A percentile compares a stretch with the other conserved stretches of the same genome.
These are phyloP conservation scores for Achaetomiella virescens DNA, from an alignment of 495 filamentous ascomycete species.

Conservation along the genomic window DNA sequence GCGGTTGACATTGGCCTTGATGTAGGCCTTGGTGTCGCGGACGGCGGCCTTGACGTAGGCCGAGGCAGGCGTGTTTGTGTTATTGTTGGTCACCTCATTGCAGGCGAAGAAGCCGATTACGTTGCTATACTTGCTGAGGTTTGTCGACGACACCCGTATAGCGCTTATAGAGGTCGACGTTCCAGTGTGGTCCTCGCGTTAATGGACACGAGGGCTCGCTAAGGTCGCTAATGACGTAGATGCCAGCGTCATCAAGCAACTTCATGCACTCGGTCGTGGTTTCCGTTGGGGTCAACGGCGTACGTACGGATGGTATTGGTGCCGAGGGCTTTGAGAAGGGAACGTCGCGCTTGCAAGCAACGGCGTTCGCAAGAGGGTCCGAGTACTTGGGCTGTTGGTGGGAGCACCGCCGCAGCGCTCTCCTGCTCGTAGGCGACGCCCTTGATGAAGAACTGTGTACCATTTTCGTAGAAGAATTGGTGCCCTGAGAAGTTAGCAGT, in stretches of 20 bases:
- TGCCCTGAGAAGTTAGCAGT: conserved; percentile 27
- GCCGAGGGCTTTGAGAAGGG: conserved; percentile 66
- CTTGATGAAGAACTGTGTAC: conserved; percentile 77
- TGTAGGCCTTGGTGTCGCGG: conserved; percentile 90
- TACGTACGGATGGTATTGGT: conserved; percentile 95
- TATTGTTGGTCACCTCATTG: conserved; percentile 89
- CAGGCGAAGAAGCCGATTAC: conserved; percentile 92
- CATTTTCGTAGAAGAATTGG: conserved; percentile 61
- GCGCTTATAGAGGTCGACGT: conserved; percentile 62
- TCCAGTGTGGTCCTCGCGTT: conserved; percentile 73
- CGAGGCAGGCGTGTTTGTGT: conserved; percentile 74
- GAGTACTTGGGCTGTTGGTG: conserved; percentile 38
- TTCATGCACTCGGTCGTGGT: conserved; percentile 86
- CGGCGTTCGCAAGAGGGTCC: conserved; percentile 66
- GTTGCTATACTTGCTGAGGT: conserved; percentile 73
- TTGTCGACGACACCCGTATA: conserved; percentile 83
- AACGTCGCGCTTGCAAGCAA: conserved; percentile 72
- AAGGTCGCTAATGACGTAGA: conserved; percentile 90
- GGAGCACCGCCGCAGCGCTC: conserved; percentile 37
- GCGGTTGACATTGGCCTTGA: conserved; percentile 69
- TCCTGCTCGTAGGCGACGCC: conserved; percentile 84
- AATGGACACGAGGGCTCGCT: conserved; percentile 76
- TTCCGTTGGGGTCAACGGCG: conserved; percentile 71
- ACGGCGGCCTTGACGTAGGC: conserved; percentile 96
- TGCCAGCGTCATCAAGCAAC: conserved; percentile 74